These are phyloP conservation scores for Solanum sitiens DNA, from an alignment of 257 asterid genomes.

Conservation along the genomic window DNA sequence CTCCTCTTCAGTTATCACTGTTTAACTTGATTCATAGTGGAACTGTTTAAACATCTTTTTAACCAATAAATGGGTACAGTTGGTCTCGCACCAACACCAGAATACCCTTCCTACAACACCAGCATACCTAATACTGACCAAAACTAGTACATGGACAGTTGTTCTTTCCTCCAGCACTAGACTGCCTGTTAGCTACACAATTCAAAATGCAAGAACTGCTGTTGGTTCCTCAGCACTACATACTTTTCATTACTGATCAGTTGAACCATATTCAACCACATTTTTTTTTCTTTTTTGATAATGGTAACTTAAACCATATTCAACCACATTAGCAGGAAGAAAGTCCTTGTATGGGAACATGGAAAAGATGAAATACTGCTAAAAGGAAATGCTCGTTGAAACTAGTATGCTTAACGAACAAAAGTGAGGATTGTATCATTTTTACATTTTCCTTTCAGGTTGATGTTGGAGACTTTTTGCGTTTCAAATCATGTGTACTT, in stretches of 20 bases:
- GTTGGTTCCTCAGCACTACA: neutral
- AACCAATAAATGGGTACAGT: neutral
- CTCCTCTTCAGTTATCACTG: neutral
- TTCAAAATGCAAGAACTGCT: neutral
- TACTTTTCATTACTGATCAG: neutral
- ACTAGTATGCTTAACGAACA: neutral
- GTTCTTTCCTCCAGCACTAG: neutral
- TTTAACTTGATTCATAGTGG: neutral
- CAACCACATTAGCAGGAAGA: too few relatives aligned
- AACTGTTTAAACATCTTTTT: neutral
- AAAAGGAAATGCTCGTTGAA: neutral
- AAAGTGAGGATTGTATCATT: neutral
- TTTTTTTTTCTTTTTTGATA: too few relatives aligned
- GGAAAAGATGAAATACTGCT: neutral
- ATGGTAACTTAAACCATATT: too few relatives aligned
- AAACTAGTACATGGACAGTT: neutral
- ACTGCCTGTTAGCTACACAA: neutral
- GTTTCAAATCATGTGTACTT: conserved; percentile 76
- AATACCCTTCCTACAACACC: neutral
- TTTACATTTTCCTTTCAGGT: conserved; percentile 30
- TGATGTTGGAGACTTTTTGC: conserved; percentile 96
- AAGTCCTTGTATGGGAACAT: neutral
- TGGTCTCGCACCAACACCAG: neutral
- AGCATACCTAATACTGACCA: neutral
- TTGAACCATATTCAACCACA: too few relatives aligned